Evolutionary conservation across 768 basidiomycete species (phyloP).

Genomic region (Serpula lacrymans): DNA sequence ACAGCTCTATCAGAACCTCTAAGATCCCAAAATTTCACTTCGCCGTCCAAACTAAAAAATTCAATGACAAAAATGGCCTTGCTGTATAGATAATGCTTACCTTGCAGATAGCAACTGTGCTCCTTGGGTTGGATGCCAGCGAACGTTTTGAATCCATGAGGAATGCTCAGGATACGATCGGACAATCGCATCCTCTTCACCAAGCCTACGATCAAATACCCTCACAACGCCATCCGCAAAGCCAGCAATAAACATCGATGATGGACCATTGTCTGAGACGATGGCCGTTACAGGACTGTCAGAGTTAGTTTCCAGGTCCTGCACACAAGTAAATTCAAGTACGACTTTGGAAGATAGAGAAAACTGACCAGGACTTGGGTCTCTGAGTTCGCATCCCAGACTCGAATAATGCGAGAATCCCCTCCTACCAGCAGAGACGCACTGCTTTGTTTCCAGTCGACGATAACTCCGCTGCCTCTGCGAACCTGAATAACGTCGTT

Average conservation of each 20-base stretch:
- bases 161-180: slow-evolving; percentile 72
- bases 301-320: slow-evolving; percentile 90
- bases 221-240: slow-evolving; percentile 91
- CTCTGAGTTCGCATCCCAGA: slow-evolving; percentile 96
- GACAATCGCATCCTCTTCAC: slow-evolving; percentile 80
- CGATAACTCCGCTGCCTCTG: slow-evolving; percentile 81
- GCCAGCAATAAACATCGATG: slow-evolving; percentile 81
- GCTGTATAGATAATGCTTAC: slow-evolving; percentile 37
- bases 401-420: slow-evolving; percentile 81
- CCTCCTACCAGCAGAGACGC: slow-evolving; percentile 89
- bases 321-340: slow-evolving; percentile 2
- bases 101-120: slow-evolving; percentile 83
- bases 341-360: background rate
- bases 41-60: slow-evolving; percentile 71
- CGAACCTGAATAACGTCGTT: slow-evolving; percentile 70
- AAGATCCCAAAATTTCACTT: slow-evolving; percentile 89
- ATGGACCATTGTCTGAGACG: slow-evolving; percentile 69
- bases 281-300: slow-evolving; percentile 89
- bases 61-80: background rate
- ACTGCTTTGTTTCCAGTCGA: slow-evolving; percentile 90
- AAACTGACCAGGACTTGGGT: slow-evolving; percentile 62
- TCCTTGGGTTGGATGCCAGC: slow-evolving; percentile 69
- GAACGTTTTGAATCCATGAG: slow-evolving; percentile 90
- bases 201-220: slow-evolving; percentile 87
- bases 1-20: slow-evolving; percentile 59